phyloP scores from a whole-genome alignment of 139 green algal species.

The Micractinium sp. region DNA sequence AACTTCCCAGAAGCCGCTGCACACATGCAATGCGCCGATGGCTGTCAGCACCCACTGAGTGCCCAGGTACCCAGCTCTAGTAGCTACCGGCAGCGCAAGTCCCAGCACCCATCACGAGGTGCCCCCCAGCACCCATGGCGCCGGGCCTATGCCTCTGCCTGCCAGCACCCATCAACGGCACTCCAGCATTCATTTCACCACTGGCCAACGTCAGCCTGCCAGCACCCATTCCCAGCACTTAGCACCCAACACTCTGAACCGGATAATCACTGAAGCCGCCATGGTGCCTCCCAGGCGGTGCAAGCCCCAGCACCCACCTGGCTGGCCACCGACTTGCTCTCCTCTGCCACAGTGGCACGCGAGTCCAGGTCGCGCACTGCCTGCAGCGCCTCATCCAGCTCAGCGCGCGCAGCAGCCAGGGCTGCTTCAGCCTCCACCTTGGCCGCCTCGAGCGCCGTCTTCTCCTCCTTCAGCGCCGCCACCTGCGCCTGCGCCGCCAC shows the following conservation, averaged over 20 bases:
- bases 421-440: not conserved
- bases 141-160: too few relatives aligned
- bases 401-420: not conserved
- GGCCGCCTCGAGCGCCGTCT: not conserved
- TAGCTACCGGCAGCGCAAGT: too few relatives aligned
- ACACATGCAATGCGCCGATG: too few relatives aligned
- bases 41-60: too few relatives aligned
- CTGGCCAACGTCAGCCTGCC: too few relatives aligned
- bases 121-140: too few relatives aligned
- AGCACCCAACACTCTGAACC: not conserved
- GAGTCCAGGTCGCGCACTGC: conserved; percentile 4
- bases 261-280: too few relatives aligned
- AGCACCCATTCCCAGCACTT: not conserved
- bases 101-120: too few relatives aligned
- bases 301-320: conserved; percentile 1
- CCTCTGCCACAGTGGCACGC: conserved; percentile 18
- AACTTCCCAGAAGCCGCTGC: too few relatives aligned
- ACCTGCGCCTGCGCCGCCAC: not conserved
- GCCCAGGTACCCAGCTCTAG: too few relatives aligned
- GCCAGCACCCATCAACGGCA: too few relatives aligned
- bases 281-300: not conserved
- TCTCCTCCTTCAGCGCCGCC: not conserved
- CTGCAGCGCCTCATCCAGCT: not conserved
- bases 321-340: conserved; percentile 28
- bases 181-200: too few relatives aligned